Evolutionary conservation across 2,329 filamentous ascomycete genomes (phyloP).

Genomic region (Colletotrichum sp.): DNA sequence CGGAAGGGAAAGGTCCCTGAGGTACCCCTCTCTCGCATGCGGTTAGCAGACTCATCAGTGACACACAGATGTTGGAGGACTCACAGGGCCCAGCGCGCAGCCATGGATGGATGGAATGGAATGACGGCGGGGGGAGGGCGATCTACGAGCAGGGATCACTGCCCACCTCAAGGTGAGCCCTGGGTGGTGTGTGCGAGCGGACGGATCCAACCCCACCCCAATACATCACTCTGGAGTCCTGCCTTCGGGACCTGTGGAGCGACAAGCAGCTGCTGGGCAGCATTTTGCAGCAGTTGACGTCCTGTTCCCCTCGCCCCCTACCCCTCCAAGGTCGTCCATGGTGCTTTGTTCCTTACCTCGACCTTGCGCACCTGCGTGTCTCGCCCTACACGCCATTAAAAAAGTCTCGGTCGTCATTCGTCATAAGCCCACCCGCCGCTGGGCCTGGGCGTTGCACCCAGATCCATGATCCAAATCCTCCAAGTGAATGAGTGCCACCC

Average conservation of each 20-base stretch:
- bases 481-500: slow-evolving; percentile 1
- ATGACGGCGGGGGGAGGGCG: background rate
- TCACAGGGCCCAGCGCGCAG: background rate
- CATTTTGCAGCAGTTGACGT: background rate
- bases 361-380: slow-evolving; percentile 8
- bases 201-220: slow-evolving; percentile 12
- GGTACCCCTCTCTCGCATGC: background rate
- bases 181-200: background rate
- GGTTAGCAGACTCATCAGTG: background rate
- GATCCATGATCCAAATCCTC: background rate
- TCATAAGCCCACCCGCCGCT: background rate
- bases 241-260: background rate
- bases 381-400: slow-evolving; percentile 10
- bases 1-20: background rate
- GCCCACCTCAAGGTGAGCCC: background rate
- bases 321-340: background rate
- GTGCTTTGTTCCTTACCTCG: slow-evolving; percentile 2
- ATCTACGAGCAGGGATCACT: slow-evolving; percentile 6
- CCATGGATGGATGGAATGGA: background rate
- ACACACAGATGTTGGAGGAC: background rate
- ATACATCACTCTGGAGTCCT: slow-evolving; percentile 19
- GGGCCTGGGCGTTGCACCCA: background rate
- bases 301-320: background rate
- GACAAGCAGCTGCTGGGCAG: background rate
- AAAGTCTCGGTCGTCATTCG: slow-evolving; percentile 21